Base-by-base conservation (phyloP, 1,284 basidiomycete genomes). In the Cystobasidium sp. region DNA sequence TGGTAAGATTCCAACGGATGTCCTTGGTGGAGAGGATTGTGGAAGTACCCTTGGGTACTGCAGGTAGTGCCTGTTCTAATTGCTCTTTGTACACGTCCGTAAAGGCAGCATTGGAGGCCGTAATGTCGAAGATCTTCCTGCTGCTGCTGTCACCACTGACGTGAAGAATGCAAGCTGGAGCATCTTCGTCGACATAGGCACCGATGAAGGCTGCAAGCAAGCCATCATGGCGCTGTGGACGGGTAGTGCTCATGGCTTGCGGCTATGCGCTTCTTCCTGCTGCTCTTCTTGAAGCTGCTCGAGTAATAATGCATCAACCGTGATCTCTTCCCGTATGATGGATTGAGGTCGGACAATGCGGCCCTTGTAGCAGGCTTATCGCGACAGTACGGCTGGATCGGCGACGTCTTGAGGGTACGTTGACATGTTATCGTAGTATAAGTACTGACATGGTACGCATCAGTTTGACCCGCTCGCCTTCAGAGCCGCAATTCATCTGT, bases 101-200 rank as follows among this genome's bases (percentile, higher is more conserved):
- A n/a, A 59, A 59, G 6, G 56, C 56, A 18, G 56, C 56, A 43
- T 59, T 59, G 37, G 56, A 59, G n/a, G 56, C 31, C 9, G 56
- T 43, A n/a, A 59, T 9, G 1, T 18, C 6, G 12, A 20, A 10
- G 6, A 39, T 39, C 10, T 41, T 31, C 31, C 5, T 31, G 2
- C 1, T 1, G 31, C 5, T n/a, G 37, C 14, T 41, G 56, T 18
- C 18, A n/a, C 9, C 14, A 39, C 43, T 39, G 8, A 58, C 24
- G 24, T 9, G 8, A 39, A 59, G 37, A 43, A 59, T 41, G 39
- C 56, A 59, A n/a, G 56, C 56, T 5, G 56, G 56, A 39, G 56
- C 56, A 59, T 20, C 56, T 18, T 22, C 12, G 39, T 56, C 55
- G 55, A 12, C 39, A 39, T 59, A 59, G 37, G 56, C 56, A 16